phyloP scores from a whole-genome alignment of 345 rosid species.

The Arabis hirsuta region DNA sequence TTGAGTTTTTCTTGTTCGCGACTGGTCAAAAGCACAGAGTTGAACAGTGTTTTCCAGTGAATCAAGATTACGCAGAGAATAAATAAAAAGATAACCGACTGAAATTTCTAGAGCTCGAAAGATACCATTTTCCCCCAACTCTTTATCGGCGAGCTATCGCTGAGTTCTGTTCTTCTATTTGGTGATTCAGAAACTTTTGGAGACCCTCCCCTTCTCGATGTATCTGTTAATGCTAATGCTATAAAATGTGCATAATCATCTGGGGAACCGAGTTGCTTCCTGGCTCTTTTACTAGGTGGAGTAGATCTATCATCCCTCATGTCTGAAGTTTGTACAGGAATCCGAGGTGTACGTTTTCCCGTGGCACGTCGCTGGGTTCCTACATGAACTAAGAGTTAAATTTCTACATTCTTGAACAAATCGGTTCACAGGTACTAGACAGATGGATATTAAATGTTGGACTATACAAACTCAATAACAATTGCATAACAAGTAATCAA shows the following conservation, averaged over 20 bases:
- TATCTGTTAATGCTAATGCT: constrained; percentile 73
- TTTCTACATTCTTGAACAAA: constrained; percentile 29
- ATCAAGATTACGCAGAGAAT: neutral
- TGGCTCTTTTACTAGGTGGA: constrained; percentile 55
- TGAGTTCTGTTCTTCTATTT: constrained; percentile 47
- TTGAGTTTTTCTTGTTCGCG: constrained; percentile 52
- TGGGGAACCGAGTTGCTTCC: constrained; percentile 53
- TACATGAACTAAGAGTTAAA: constrained; percentile 43
- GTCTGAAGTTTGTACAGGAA: constrained; percentile 64
- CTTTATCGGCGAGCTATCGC: constrained; percentile 58
- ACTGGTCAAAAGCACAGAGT: constrained; percentile 45
- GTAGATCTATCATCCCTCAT: constrained; percentile 53
- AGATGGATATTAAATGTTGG: constrained; percentile 15
- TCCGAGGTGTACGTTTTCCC: constrained; percentile 96
- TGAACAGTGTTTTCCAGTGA: constrained; percentile 6
- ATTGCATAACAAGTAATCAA: constrained; percentile 13
- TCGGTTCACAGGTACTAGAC: constrained; percentile 18
- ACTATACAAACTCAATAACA: constrained; percentile 22
- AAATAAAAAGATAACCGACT: constrained; percentile 15
- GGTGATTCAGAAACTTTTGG: constrained; percentile 63
- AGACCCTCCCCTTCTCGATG: constrained; percentile 68
- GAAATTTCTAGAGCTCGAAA: constrained; percentile 18
- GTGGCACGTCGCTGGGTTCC: constrained; percentile 80
- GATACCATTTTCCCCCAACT: constrained; percentile 76
- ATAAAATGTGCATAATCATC: constrained; percentile 76